Evolutionary conservation across 331 rosid species (phyloP).

Genomic region (Arachis monticola): DNA sequence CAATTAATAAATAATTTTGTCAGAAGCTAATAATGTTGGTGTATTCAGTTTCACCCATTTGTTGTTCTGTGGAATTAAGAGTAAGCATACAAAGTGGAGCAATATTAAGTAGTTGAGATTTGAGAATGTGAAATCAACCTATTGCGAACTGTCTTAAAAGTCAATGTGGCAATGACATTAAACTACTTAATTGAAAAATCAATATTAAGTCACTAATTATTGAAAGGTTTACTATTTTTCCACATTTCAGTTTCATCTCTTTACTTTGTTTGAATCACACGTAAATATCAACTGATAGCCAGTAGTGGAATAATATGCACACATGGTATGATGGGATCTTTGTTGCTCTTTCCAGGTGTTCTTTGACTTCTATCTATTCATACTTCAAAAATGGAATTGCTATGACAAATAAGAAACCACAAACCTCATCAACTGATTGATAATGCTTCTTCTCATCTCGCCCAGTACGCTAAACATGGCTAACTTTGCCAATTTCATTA

Average conservation of each 20-base stretch:
- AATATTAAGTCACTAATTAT: too few species aligned
- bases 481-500: neutral
- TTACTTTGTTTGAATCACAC: too few species aligned
- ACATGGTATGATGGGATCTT: too few species aligned
- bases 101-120: neutral
- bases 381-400: neutral
- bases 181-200: too few species aligned
- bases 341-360: neutral
- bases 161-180: neutral
- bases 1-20: neutral
- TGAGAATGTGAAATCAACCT: constrained; percentile 6
- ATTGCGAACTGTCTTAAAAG: constrained; percentile 4
- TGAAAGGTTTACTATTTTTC: too few species aligned
- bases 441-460: neutral
- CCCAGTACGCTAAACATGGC: neutral
- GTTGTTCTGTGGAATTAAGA: neutral
- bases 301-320: too few species aligned
- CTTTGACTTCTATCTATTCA: neutral
- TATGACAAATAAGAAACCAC: neutral
- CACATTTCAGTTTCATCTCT: too few species aligned
- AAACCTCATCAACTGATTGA: neutral
- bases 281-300: too few species aligned
- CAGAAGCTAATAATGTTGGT: neutral
- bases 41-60: neutral
- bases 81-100: constrained; percentile 14